Base-by-base conservation (phyloP, 768 basidiomycete genomes). In the Tylopilus balloui region DNA sequence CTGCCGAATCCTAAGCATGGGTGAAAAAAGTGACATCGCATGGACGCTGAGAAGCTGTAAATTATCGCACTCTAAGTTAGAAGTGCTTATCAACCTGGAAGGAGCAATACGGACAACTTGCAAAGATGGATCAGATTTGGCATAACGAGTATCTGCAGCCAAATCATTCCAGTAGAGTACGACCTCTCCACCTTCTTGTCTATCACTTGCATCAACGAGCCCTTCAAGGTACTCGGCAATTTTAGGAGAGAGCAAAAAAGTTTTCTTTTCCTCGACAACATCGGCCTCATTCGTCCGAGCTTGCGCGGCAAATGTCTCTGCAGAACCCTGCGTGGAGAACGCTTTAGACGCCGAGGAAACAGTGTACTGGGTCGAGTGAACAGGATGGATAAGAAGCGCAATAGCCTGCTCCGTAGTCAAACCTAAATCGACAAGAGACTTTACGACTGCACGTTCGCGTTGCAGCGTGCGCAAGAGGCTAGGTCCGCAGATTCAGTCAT, bases 91-190 rank as follows among this genome's bases (percentile, higher is more conserved):
- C 23, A 23, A 29, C 3, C 6, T 20, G 12, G 35, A 27, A 44
- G 36, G 40, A 20, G 35, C 1, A n/a, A 29, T 24, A 66, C 77
- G 34, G 56, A 84, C 84, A 28, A 62, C 58, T 50, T 72, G 71
- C 28, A 86, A 60, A 15, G 79, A 79, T 7, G 78, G 61, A 25
- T 64, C 71, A 76, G 78, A 84, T 19, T 64, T 61, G 6, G 73
- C 68, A 51, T 86, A 86, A 45, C 82, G 74, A 34, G 69, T 73
- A 66, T 98, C 96, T 54, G 80, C 87, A 70, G 90, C 86, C 17
- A 98, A 68, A 56, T 99, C 84, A 65, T 98, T 99, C 85, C 86
- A 88, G 81, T 89, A 98, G 1, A 84, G 62, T 32, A 94, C 76
- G 4, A 87, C 75, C 29, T 70, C 75, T 0, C 85, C 91, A 2